These are phyloP conservation scores for Lathyrus aphaca DNA, from an alignment of 306 rosid species.

Conservation along the genomic window DNA sequence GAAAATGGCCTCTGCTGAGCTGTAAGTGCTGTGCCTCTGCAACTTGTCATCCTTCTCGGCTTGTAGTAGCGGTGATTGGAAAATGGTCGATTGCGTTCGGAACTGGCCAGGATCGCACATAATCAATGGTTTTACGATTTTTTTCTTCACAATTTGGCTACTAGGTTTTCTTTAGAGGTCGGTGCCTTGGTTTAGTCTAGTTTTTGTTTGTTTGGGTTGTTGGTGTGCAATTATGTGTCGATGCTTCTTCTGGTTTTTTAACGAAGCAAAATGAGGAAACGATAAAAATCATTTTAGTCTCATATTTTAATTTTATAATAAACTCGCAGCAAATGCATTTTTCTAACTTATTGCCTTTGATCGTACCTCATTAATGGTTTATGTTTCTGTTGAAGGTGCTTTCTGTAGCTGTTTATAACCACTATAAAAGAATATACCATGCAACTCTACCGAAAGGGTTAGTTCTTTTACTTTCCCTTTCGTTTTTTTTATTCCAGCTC, in stretches of 20 bases:
- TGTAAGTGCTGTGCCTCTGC: too few species aligned
- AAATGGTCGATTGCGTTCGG: too few species aligned
- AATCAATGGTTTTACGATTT: too few species aligned
- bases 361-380: constrained; percentile 35
- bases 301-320: neutral
- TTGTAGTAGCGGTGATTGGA: too few species aligned
- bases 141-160: too few species aligned
- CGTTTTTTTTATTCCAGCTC: neutral
- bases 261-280: constrained; percentile 15
- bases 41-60: too few species aligned
- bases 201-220: neutral
- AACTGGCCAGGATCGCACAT: too few species aligned
- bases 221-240: constrained; percentile 19
- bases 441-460: constrained; percentile 79
- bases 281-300: neutral
- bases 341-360: constrained; percentile 28
- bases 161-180: too few species aligned
- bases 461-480: constrained; percentile 44
- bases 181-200: too few species aligned
- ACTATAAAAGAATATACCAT: constrained; percentile 88
- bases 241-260: constrained; percentile 13
- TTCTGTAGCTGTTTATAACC: constrained; percentile 97
- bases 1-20: too few species aligned
- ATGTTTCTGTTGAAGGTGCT: constrained; percentile 73
- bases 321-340: constrained; percentile 7